phyloP scores from a whole-genome alignment of 2,329 filamentous ascomycete genomes.

The Hymenoscyphus occultus region DNA sequence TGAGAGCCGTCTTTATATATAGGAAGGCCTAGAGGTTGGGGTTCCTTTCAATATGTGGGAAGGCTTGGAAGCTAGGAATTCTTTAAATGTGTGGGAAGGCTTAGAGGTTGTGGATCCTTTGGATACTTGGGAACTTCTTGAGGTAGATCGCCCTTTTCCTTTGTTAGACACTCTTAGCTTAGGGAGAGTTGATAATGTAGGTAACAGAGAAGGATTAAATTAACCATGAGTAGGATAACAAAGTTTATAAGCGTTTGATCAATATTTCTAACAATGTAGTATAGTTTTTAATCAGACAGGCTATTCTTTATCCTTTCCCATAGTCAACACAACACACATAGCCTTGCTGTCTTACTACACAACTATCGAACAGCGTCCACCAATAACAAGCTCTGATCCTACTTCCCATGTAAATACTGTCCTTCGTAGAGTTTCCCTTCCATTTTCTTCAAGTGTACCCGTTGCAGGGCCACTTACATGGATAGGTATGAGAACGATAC shows the following conservation, averaged over 20 bases:
- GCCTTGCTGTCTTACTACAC: not conserved
- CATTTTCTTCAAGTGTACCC: not conserved
- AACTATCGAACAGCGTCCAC: not conserved
- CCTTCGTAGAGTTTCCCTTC: not conserved
- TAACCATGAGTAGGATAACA: no score
- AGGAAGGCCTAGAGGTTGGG: not conserved
- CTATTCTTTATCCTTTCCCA: constrained; percentile 1
- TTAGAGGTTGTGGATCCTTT: no score
- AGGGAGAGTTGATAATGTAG: no score
- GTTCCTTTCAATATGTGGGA: not conserved
- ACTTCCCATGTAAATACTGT: not conserved
- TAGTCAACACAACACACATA: not conserved
- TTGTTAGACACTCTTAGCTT: not conserved
- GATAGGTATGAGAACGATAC: not conserved
- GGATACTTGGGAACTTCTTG: no score
- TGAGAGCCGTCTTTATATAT: not conserved
- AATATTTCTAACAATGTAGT: not conserved
- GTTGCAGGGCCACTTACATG: not conserved
- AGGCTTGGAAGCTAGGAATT: not conserved
- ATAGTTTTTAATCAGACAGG: not conserved
- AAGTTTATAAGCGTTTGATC: no score
- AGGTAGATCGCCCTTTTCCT: no score
- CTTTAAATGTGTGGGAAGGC: not conserved
- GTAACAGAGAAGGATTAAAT: no score
- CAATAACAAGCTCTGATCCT: not conserved